Evolutionary conservation across 75 land plant genomes (phyloP).

Genomic region (Pinus albicaulis): DNA sequence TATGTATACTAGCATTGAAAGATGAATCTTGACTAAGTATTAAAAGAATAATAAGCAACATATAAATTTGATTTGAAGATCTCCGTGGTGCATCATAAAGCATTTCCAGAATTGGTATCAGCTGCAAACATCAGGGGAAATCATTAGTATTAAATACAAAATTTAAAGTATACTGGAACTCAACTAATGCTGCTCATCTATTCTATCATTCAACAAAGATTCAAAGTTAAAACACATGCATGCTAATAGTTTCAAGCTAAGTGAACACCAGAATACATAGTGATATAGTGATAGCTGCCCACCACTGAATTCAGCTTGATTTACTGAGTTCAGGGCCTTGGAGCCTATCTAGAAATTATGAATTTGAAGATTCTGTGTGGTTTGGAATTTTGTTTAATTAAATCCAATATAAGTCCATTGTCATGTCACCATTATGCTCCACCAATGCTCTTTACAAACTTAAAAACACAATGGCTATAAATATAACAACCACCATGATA

Average conservation of each 20-base stretch:
- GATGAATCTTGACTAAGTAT: conserved; percentile 93
- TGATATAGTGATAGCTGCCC: no score
- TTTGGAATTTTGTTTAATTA: no score
- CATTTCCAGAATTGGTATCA: conserved; percentile 80
- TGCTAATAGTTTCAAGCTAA: no score
- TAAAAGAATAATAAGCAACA: conserved; percentile 81
- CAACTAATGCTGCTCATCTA: neutral
- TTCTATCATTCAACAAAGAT: no score
- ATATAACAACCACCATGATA: neutral
- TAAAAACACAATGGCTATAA: neutral
- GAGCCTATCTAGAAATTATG: no score
- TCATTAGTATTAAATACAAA: neutral
- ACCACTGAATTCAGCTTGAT: no score
- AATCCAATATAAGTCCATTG: no score
- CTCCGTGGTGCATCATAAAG: conserved; percentile 76
- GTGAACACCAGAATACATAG: no score
- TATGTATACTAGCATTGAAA: conserved; percentile 89
- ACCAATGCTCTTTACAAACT: neutral
- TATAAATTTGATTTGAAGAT: conserved; percentile 84
- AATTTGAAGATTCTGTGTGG: no score
- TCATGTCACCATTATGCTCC: no score
- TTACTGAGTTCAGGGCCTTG: no score
- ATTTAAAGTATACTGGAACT: neutral
- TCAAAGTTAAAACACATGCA: no score
- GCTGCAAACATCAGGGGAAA: conserved; percentile 37